A percentile compares a stretch with the other conserved stretches of the same genome.
Evolutionary conservation across 176 grass and related monocot species (phyloP).

Genomic region (Carex pumila): DNA sequence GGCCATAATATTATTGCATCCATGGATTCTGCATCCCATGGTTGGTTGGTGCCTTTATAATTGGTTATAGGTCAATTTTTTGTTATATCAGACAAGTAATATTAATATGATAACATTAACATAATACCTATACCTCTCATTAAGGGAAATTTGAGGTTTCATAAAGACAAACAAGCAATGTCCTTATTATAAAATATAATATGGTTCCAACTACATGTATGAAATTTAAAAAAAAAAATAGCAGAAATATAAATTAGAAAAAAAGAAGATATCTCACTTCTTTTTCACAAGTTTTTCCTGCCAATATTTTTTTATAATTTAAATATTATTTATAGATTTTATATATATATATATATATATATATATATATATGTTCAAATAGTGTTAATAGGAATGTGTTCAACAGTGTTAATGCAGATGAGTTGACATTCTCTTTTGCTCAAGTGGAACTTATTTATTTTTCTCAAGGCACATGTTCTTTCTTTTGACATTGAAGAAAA

Average conservation of each 20-base stretch:
- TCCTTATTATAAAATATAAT: not conserved
- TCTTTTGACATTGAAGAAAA: not conserved
- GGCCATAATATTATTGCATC: constrained; percentile 1
- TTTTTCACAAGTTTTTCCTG: not conserved
- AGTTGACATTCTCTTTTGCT: not conserved
- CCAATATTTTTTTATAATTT: not conserved
- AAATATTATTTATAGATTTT: not conserved
- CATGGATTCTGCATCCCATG: not conserved
- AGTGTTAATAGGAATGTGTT: not conserved
- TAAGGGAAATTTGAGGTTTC: not conserved
- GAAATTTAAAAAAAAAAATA: not conserved
- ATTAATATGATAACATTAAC: not conserved
- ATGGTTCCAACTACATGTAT: not conserved
- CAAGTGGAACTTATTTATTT: too few species aligned
- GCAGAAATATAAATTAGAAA: not conserved
- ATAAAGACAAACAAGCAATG: not conserved
- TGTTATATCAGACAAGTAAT: not conserved
- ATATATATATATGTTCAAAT: not conserved
- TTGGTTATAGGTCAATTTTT: not conserved
- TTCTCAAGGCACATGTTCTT: not conserved
- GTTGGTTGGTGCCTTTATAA: not conserved
- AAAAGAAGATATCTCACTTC: not conserved
- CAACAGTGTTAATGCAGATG: not conserved
- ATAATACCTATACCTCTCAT: constrained; percentile 4
- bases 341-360: too few species aligned